These are phyloP conservation scores for Eucalyptus cladocalyx DNA, from an alignment of 345 rosid genomes.

Conservation along the genomic window DNA sequence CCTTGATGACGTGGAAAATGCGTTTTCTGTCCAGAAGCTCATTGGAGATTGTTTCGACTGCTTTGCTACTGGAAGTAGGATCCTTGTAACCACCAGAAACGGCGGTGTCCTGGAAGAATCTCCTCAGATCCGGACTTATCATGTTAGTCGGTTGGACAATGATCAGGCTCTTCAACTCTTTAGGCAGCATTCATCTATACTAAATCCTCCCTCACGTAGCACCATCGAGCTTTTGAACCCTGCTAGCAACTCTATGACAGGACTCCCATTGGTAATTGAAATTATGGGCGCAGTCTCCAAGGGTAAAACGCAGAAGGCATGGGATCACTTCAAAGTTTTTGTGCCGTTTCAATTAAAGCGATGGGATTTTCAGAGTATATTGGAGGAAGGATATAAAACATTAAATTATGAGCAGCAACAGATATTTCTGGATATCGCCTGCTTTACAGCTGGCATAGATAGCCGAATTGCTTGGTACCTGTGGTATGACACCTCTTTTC, in stretches of 20 bases:
- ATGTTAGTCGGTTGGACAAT: background rate
- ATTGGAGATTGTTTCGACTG: background rate
- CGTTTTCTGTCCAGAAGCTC: background rate
- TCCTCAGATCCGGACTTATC: background rate
- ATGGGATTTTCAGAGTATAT: background rate
- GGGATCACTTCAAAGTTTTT: background rate
- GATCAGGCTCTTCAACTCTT: background rate
- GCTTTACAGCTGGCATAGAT: background rate
- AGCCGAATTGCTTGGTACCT: background rate
- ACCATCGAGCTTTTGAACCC: background rate
- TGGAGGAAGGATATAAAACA: background rate
- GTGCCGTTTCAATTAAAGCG: too few relatives aligned
- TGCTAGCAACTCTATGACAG: background rate
- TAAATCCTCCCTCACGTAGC: background rate
- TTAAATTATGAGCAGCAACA: background rate
- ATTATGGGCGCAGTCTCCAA: background rate
- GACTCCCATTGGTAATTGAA: background rate
- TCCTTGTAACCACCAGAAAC: constrained; percentile 1
- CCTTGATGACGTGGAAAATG: constrained; percentile 4
- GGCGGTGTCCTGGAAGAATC: background rate
- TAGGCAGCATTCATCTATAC: background rate
- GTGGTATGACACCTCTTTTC: background rate
- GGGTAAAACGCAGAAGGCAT: background rate
- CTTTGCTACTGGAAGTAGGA: constrained; percentile 4
- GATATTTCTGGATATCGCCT: background rate